A percentile compares a stretch with the other conserved stretches of the same genome.
Evolutionary conservation across 768 basidiomycete species (phyloP).

Genomic region (Mycena rebaudengoi): DNA sequence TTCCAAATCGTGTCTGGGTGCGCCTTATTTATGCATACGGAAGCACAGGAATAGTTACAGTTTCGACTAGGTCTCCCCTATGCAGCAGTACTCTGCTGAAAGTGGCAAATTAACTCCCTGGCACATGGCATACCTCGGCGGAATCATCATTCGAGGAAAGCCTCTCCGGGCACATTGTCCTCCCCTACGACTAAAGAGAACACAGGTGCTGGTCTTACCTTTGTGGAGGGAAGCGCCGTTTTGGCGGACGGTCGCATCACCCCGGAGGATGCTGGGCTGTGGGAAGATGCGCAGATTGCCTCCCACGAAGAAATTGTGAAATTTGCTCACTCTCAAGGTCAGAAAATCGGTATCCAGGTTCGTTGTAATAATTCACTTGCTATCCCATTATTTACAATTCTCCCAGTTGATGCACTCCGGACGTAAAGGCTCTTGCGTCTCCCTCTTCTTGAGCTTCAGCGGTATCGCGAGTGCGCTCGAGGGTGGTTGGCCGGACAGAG

Average conservation of each 20-base stretch:
- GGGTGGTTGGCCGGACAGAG: constrained; percentile 29
- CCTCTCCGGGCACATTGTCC: too few relatives aligned
- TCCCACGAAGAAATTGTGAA: constrained; percentile 50
- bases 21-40: too few relatives aligned
- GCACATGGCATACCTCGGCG: constrained; percentile 44
- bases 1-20: background rate
- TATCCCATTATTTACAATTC: too few relatives aligned
- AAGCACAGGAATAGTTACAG: too few relatives aligned
- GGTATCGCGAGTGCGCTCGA: background rate
- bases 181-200: too few relatives aligned
- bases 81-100: constrained; percentile 55
- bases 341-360: constrained; percentile 56
- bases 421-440: constrained; percentile 53
- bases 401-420: constrained; percentile 73
- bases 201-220: background rate
- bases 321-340: constrained; percentile 62
- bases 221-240: background rate
- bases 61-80: constrained; percentile 52
- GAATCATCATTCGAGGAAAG: constrained; percentile 1
- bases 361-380: too few relatives aligned
- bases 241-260: background rate
- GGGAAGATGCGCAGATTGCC: constrained; percentile 56
- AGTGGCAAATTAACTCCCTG: constrained; percentile 51
- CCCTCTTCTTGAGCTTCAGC: background rate
- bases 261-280: constrained; percentile 45